Base-by-base conservation (phyloP, 139 green algal genomes). In the Coccomyxa sp. region DNA sequence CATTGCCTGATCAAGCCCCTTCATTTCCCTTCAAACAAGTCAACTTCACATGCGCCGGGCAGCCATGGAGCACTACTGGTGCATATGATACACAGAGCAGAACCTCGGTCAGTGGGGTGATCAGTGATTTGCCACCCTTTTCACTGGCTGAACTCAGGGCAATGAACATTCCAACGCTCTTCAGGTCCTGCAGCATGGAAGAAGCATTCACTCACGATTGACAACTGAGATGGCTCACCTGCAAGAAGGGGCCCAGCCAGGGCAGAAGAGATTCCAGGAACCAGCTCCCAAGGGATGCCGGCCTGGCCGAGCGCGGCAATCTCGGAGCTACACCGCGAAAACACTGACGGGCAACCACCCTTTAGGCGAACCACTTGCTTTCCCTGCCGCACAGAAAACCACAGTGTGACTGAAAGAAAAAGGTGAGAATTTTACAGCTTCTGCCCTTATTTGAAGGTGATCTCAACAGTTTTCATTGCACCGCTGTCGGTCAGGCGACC, bases 231-330 rank as follows among this genome's bases (percentile, higher is more conserved):
- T 63, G 18, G 57, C 80, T 3, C 79, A 93, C 93, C 93, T 87
- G 93, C 93, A 10, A 93, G 79, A 16, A 96, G 67, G 18, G 93
- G 90, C 10, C 90, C 92, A 30, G 94, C 88, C 38, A 95, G 88
- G 13, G 89, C 90, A 0, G 92, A 94, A 0, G 91, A 95, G 0
- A 97, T 76, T 0, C 94, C 94, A 9, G 94, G 94, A n/a, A 96
- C 88, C 30, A 97, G 76, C 60, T 94, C 89, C n/a, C 83, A 84
- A 16, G 75, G 23, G 23, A 95, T 67, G 32, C 58, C 86, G 0
- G 88, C 84, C n/a, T 28, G 67, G 18, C 27, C 18, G 27, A 96
- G 86, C 21, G 92, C 93, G 0, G 80, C 81, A 67, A 93, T 82
- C 85, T 97, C 94, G 31, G 83, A 87, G 45, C 82, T 63, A 23